Percentiles rank a stretch among this genome's conserved stretches.
These are phyloP conservation scores for Nicotiana undulata DNA, from an alignment of 257 asterid species.

Conservation along the genomic window DNA sequence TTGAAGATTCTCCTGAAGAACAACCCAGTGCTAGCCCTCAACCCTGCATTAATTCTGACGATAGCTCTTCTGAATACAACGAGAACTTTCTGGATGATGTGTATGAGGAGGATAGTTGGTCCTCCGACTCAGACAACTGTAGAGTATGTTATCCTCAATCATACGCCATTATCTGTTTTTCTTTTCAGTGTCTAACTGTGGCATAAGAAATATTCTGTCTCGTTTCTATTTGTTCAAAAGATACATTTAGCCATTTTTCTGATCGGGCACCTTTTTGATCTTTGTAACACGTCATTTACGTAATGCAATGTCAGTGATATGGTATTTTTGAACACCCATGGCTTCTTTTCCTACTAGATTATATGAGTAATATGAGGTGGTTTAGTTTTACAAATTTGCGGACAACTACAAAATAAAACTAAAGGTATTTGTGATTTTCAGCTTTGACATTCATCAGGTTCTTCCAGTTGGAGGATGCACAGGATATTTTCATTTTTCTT, in stretches of 20 bases:
- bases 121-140: constrained; percentile 36
- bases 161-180: background rate
- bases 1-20: constrained; percentile 48
- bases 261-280: background rate
- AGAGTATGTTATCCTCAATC: constrained; percentile 16
- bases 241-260: background rate
- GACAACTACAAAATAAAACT: background rate
- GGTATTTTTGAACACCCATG: background rate
- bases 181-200: background rate
- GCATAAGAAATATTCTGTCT: background rate
- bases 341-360: background rate
- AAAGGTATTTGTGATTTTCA: background rate
- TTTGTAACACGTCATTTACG: background rate
- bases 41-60: constrained; percentile 34
- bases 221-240: background rate
- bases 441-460: background rate
- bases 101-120: constrained; percentile 63
- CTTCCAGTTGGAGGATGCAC: background rate
- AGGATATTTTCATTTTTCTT: background rate
- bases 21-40: constrained; percentile 32
- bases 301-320: background rate
- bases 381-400: background rate
- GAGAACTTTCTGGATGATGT: constrained; percentile 39
- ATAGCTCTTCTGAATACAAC: constrained; percentile 48
- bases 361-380: background rate